Percentiles rank a stretch among this genome's conserved stretches.
Evolutionary conservation across 441 rosid genomes (phyloP).

Genomic region (Erodium moschatum): DNA sequence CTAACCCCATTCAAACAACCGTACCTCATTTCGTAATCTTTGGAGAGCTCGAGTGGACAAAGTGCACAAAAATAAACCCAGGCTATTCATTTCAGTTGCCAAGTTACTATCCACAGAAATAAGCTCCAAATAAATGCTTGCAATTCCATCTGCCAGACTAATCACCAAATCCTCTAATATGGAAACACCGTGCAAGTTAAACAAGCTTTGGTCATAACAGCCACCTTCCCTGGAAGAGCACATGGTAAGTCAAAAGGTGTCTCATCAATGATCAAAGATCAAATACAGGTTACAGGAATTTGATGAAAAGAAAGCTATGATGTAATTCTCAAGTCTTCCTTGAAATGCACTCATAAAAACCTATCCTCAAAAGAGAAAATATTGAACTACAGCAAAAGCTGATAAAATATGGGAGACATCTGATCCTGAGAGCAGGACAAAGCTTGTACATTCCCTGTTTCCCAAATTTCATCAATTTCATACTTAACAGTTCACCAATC

Average conservation of each 20-base stretch:
- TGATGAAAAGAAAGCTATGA: conserved; percentile 7
- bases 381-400: not conserved
- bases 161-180: conserved; percentile 78
- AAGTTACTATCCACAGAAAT: conserved; percentile 76
- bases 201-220: conserved; percentile 48
- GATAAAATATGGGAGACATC: not conserved
- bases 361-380: not conserved
- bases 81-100: conserved; percentile 48
- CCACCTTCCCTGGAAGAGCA: conserved; percentile 41
- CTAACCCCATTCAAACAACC: conserved; percentile 6
- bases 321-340: not conserved
- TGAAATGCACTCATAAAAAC: not conserved
- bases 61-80: conserved; percentile 51
- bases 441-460: not conserved
- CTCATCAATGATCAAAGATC: conserved; percentile 10
- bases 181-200: conserved; percentile 49
- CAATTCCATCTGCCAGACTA: conserved; percentile 74
- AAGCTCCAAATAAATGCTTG: conserved; percentile 71
- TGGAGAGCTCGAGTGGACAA: conserved; percentile 84
- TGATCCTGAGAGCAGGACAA: not conserved
- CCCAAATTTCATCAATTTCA: not conserved
- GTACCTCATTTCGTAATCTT: conserved; percentile 79
- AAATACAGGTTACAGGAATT: not conserved
- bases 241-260: conserved; percentile 16
- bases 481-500: not conserved